phyloP scores from a whole-genome alignment of 495 filamentous ascomycete species.

The Cetradonia linearis region DNA sequence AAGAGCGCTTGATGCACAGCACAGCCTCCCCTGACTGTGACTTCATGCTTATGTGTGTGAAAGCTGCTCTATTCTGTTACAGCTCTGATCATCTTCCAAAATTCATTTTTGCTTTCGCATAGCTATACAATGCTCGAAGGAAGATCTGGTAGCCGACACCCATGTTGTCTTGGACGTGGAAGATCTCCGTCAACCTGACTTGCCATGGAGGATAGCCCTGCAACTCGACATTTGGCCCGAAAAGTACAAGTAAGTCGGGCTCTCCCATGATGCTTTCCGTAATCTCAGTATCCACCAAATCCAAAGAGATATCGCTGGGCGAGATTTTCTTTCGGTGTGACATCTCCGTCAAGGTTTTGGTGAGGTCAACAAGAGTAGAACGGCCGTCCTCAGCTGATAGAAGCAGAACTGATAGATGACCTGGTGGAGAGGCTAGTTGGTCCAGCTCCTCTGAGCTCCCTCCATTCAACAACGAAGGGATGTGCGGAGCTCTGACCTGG shows the following conservation, averaged over 20 bases:
- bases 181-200: conserved; percentile 88
- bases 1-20: no score
- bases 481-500: conserved; percentile 66
- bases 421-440: conserved; percentile 4
- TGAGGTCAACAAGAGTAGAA: conserved; percentile 88
- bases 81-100: conserved; percentile 53
- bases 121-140: conserved; percentile 70
- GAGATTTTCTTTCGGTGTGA: conserved; percentile 76
- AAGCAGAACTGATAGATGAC: conserved; percentile 71
- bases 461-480: conserved; percentile 41
- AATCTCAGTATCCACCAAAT: conserved; percentile 86
- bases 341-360: conserved; percentile 91
- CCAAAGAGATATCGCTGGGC: conserved; percentile 64
- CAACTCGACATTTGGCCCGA: conserved; percentile 68
- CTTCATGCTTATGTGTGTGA: background rate
- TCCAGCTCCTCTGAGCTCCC: conserved; percentile 19
- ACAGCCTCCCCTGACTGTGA: no score
- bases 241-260: conserved; percentile 81
- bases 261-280: conserved; percentile 62
- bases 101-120: conserved; percentile 77
- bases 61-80: background rate
- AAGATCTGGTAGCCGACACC: conserved; percentile 89
- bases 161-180: conserved; percentile 42
- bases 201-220: conserved; percentile 97
- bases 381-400: conserved; percentile 81